Percentiles rank a stretch among this genome's conserved stretches.
phyloP scores from a whole-genome alignment of 179 eudicot genomes.

The Corrigiola litoralis region DNA sequence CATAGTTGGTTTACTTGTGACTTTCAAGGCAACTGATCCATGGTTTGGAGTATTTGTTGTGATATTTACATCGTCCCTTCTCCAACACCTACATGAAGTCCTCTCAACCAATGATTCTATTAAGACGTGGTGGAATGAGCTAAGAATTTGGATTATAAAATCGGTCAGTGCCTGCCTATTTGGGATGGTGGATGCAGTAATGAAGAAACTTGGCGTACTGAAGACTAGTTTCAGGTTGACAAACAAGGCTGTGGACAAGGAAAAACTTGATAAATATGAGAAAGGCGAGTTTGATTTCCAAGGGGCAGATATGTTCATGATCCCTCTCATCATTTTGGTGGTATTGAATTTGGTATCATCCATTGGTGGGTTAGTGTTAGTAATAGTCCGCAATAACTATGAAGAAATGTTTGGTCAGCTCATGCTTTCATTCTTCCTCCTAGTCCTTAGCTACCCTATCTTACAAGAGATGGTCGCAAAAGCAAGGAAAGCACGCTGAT shows the following conservation, averaged over 20 bases:
- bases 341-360: slow-evolving; percentile 12
- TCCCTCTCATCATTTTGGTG: slow-evolving; percentile 22
- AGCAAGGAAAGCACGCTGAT: slow-evolving; percentile 18
- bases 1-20: too few species aligned
- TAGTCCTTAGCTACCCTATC: slow-evolving; percentile 22
- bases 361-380: slow-evolving; percentile 14
- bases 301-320: slow-evolving; percentile 25
- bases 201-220: slow-evolving; percentile 21
- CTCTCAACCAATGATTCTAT: slow-evolving; percentile 13
- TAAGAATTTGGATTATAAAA: slow-evolving; percentile 27
- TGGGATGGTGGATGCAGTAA: slow-evolving; percentile 10
- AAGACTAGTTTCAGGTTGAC: slow-evolving; percentile 24
- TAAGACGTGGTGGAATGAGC: slow-evolving; percentile 29
- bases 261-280: slow-evolving; percentile 21
- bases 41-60: slow-evolving; percentile 16
- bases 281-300: slow-evolving; percentile 27
- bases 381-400: slow-evolving; percentile 8
- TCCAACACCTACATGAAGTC: slow-evolving; percentile 27
- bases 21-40: slow-evolving; percentile 22
- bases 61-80: slow-evolving; percentile 19
- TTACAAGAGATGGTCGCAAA: slow-evolving; percentile 13
- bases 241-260: slow-evolving; percentile 24
- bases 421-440: slow-evolving; percentile 6
- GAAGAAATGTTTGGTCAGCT: slow-evolving; percentile 24
- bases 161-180: slow-evolving; percentile 17